Conservation (phyloP, 192 early-diverging fungal genomes). For the Kickxella alabastrina region DNA sequence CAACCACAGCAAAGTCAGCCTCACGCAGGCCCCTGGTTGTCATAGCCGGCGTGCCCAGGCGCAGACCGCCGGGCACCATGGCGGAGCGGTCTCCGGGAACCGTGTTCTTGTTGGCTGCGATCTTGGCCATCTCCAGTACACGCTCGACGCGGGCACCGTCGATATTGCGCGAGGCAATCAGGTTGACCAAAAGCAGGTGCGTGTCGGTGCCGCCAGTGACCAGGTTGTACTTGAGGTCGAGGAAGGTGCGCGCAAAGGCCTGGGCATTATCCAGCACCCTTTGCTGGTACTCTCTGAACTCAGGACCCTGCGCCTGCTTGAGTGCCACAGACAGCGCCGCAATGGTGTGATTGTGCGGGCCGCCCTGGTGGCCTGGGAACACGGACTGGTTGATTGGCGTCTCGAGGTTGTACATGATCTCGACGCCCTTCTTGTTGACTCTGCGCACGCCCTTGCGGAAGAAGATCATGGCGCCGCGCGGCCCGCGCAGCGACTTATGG, state of each 20-base stretch:
- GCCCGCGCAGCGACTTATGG: slow-evolving; percentile 98
- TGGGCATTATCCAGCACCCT: slow-evolving; percentile 90
- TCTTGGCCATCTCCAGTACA: slow-evolving; percentile 92
- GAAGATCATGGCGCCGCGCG: slow-evolving; percentile 98
- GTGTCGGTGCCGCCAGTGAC: slow-evolving; percentile 95
- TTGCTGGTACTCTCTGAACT: slow-evolving; percentile 87
- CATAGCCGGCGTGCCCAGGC: slow-evolving; percentile 97
- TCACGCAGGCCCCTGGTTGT: slow-evolving; percentile 87
- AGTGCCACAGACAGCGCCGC: slow-evolving; percentile 91
- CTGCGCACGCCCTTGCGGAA: slow-evolving; percentile 89
- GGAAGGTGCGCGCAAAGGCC: slow-evolving; percentile 78
- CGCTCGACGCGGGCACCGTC: slow-evolving; percentile 97
- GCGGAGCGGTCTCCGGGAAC: slow-evolving; percentile 95
- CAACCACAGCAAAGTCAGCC: slow-evolving; percentile 84
- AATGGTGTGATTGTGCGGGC: slow-evolving; percentile 99
- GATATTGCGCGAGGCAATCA: slow-evolving; percentile 69
- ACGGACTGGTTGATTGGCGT: slow-evolving; percentile 93
- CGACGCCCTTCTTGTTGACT: slow-evolving; percentile 87
- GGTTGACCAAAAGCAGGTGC: slow-evolving; percentile 88
- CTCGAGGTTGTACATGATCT: slow-evolving; percentile 88
- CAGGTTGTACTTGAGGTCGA: slow-evolving; percentile 69
- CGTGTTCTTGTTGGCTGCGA: slow-evolving; percentile 99
- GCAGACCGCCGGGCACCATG: slow-evolving; percentile 88
- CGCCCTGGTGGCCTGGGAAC: slow-evolving; percentile 98
- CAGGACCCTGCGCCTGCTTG: slow-evolving; percentile 79